Evolutionary conservation across 2,329 filamentous ascomycete species (phyloP).

Genomic region (Fusarium cicatricum): DNA sequence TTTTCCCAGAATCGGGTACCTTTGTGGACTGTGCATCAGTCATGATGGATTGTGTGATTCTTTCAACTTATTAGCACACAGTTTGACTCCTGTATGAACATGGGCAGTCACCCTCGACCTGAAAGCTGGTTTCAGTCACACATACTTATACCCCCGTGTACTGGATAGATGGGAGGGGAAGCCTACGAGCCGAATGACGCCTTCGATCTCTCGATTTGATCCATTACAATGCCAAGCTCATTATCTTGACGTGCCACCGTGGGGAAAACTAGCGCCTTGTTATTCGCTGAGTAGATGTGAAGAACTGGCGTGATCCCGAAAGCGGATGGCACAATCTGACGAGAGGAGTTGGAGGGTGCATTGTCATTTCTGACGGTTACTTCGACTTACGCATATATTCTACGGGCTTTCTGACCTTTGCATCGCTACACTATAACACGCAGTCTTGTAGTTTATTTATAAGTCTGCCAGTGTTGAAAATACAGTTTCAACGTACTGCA

Average conservation of each 20-base stretch:
- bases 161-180: background rate
- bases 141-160: conserved; percentile 1
- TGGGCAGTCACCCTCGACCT: too few species aligned
- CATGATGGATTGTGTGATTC: conserved; percentile 1
- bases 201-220: background rate
- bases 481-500: too few species aligned
- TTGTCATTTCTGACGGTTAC: too few species aligned
- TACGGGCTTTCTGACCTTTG: too few species aligned
- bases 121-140: background rate
- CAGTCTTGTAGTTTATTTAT: too few species aligned
- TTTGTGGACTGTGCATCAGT: background rate
- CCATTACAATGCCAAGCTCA: background rate
- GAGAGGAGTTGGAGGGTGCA: too few species aligned
- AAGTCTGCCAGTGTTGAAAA: too few species aligned
- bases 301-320: conserved; percentile 2
- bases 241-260: background rate
- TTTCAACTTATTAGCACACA: background rate
- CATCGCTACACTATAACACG: too few species aligned
- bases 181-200: background rate
- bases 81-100: background rate
- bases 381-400: too few species aligned
- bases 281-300: background rate
- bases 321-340: conserved; percentile 1
- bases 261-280: background rate
- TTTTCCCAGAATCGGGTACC: background rate